Evolutionary conservation across 306 rosid species (phyloP).

Genomic region (Gillenia trifoliata): DNA sequence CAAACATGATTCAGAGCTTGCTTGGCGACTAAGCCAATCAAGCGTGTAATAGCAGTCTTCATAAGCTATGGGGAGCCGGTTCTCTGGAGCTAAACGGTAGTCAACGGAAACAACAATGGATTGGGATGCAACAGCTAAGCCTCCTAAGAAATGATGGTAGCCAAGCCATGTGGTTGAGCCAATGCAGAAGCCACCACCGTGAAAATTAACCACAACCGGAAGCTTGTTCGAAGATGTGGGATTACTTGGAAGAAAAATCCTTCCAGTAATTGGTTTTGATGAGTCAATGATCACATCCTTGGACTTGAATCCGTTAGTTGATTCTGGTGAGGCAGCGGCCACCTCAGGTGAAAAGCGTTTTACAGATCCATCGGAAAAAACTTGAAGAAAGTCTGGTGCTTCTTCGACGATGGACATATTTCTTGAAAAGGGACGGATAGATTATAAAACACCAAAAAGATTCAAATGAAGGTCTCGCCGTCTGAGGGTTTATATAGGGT

Average conservation of each 20-base stretch:
- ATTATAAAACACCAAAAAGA: neutral
- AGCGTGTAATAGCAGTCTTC: slow-evolving; percentile 68
- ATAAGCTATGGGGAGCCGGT: slow-evolving; percentile 64
- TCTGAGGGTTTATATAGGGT: neutral
- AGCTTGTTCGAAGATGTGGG: slow-evolving; percentile 11
- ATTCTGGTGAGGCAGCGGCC: slow-evolving; percentile 25
- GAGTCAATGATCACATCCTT: slow-evolving; percentile 62
- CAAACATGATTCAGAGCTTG: slow-evolving; percentile 48
- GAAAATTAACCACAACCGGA: slow-evolving; percentile 72
- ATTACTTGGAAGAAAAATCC: slow-evolving; percentile 55
- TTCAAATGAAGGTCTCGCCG: neutral
- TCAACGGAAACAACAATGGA: slow-evolving; percentile 62
- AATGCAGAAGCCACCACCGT: slow-evolving; percentile 90
- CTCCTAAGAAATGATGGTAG: slow-evolving; percentile 64
- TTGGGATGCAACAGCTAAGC: slow-evolving; percentile 40
- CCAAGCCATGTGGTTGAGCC: slow-evolving; percentile 89
- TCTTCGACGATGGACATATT: slow-evolving; percentile 60
- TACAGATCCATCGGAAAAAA: slow-evolving; percentile 63
- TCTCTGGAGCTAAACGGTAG: slow-evolving; percentile 79
- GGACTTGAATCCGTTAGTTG: slow-evolving; percentile 39
- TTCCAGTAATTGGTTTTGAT: slow-evolving; percentile 48
- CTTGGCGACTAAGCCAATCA: slow-evolving; percentile 51
- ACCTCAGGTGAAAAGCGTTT: slow-evolving; percentile 54
- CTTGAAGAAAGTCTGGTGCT: slow-evolving; percentile 55
- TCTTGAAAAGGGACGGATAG: neutral